phyloP scores from a whole-genome alignment of 148 eudicot genomes.

The Arbutus unedo region DNA sequence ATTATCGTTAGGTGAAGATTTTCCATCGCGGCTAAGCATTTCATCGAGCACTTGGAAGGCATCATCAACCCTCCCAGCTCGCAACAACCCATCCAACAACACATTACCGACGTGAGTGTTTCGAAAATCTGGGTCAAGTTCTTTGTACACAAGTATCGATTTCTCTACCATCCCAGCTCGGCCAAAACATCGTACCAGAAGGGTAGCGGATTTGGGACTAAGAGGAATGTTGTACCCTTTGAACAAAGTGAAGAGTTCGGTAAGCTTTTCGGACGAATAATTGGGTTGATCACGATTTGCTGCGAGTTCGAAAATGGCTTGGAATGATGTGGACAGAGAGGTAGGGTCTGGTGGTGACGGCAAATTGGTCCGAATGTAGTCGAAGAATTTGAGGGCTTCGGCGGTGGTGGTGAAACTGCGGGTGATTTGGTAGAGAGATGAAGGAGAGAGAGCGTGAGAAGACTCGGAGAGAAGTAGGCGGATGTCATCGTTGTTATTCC shows the following conservation, averaged over 20 bases:
- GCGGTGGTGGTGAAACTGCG: constrained; percentile 36
- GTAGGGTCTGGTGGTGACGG: constrained; percentile 19
- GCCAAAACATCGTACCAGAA: constrained; percentile 37
- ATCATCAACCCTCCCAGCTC: constrained; percentile 36
- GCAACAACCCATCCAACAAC: constrained; percentile 33
- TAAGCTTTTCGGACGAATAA: constrained; percentile 24
- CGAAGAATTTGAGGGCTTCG: constrained; percentile 45
- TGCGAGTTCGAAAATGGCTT: constrained; percentile 53
- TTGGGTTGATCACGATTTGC: constrained; percentile 33
- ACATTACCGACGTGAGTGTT: constrained; percentile 40
- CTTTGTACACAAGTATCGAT: constrained; percentile 32
- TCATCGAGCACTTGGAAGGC: constrained; percentile 73
- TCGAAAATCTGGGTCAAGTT: constrained; percentile 29
- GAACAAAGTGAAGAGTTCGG: constrained; percentile 27
- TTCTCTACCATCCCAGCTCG: constrained; percentile 33
- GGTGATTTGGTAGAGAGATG: constrained; percentile 39
- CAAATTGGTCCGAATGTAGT: constrained; percentile 33
- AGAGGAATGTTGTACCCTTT: constrained; percentile 35
- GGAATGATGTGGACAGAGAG: constrained; percentile 38
- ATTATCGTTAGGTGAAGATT: constrained; percentile 31
- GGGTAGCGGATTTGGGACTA: constrained; percentile 34
- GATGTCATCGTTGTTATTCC: constrained; percentile 33
- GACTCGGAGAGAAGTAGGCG: constrained; percentile 28
- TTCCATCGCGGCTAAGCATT: constrained; percentile 53
- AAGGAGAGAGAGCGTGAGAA: constrained; percentile 28